phyloP scores from a whole-genome alignment of 1,284 basidiomycete genomes.

The Ganoderma multipileum region DNA sequence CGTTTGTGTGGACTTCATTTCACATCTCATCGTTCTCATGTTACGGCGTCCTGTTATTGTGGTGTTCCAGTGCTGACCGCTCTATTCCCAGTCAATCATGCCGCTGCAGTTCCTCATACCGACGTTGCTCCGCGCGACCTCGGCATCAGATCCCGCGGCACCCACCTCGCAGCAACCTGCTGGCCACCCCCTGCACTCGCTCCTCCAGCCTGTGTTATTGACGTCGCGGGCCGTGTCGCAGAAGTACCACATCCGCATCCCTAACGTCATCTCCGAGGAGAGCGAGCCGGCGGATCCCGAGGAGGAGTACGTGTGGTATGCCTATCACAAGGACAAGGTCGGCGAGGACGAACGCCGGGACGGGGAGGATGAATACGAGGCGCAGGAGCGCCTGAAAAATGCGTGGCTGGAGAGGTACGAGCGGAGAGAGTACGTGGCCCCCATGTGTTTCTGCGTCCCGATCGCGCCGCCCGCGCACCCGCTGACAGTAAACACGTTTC shows the following conservation, averaged over 20 bases:
- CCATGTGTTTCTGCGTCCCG: background rate
- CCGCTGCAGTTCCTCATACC: conserved; percentile 62
- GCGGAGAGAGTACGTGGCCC: conserved; percentile 66
- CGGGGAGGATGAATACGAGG: conserved; percentile 28
- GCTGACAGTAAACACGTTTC: conserved; percentile 6
- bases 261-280: conserved; percentile 60
- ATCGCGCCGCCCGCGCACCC: background rate
- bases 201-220: conserved; percentile 65
- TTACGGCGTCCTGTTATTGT: background rate
- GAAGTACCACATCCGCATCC: conserved; percentile 71
- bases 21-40: background rate
- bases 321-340: conserved; percentile 62
- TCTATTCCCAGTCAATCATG: conserved; percentile 64
- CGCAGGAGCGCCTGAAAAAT: conserved; percentile 55
- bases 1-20: background rate
- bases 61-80: conserved; percentile 11
- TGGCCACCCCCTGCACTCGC: conserved; percentile 59
- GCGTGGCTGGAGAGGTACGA: conserved; percentile 70
- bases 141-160: conserved; percentile 25
- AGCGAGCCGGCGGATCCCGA: conserved; percentile 68
- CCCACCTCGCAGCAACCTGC: conserved; percentile 31
- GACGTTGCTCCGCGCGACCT: conserved; percentile 49
- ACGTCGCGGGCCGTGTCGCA: conserved; percentile 58
- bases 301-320: conserved; percentile 78
- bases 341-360: conserved; percentile 39